Evolutionary conservation across 176 grass and related monocot genomes (phyloP), one percentile per base, ranked within the genome.

Genomic region (Phyllostachys edulis): DNA sequence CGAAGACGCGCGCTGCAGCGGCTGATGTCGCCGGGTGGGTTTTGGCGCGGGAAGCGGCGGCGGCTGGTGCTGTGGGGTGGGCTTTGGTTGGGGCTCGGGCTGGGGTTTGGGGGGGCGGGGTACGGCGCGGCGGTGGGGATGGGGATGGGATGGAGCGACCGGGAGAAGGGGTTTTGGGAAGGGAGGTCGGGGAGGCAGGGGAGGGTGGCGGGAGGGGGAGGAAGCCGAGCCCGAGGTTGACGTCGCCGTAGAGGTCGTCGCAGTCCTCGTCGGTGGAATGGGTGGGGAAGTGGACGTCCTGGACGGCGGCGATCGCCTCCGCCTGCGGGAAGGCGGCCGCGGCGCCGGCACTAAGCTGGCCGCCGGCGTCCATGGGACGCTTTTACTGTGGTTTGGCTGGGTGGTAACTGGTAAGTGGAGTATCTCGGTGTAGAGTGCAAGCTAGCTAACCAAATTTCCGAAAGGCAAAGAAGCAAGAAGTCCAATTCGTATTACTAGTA

Each of bases 221-320:
- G 78, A 84, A 88, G 16, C 81, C 57, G 40, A 86, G 9, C 41
- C 76, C 82, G 40, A 92, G 13, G 73, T 78, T 47, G 73, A 82
- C 68, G 29, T 92, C 86, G 7, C 61, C 62, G 66, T 92, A 91
- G 29, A 88, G 86, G 78, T 88, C 90, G 23, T 88, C 78, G 50
- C 15, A 86, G 77, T 88, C 82, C 1, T 85, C 86, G 16, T 85
- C 90, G 60, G 50, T 52, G 71, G 79, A 23, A 21, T 73, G 39
- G 40, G 82, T 44, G 17, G 38, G 56, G 39, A 55, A 7, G 57
- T 41, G 66, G 27, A 24, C 6, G 74, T 60, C 77, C 21, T 39
- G 81, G 32, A 73, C 11, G 60, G 59, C 75, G 47, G 46, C 75
- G 59, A 88, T 67, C 74, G 39, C 11, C 57, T 65, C 66, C 4